Conservation (phyloP, 371 early-diverging fungal species). For the Actinomortierella ambigua region DNA sequence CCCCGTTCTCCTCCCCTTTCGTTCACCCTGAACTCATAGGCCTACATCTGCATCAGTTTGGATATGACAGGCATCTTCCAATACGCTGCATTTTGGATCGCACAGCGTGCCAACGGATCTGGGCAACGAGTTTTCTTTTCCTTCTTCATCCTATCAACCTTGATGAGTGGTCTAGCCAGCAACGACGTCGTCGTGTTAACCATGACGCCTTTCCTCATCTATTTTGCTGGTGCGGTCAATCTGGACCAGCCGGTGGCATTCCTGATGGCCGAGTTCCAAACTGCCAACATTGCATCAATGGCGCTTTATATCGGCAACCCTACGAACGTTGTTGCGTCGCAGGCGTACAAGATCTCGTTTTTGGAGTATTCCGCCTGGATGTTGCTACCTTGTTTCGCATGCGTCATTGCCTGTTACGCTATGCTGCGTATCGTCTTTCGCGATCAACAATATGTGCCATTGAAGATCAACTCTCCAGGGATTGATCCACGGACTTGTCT, state of each 20-base stretch:
- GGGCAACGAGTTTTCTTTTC: constrained; percentile 66
- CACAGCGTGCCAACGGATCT: constrained; percentile 59
- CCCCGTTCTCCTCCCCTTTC: not conserved
- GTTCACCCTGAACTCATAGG: constrained; percentile 36
- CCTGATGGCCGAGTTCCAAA: constrained; percentile 71
- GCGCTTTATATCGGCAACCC: constrained; percentile 85
- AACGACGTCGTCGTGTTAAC: constrained; percentile 87
- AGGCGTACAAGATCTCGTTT: constrained; percentile 76
- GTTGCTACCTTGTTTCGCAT: constrained; percentile 70
- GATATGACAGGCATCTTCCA: constrained; percentile 80
- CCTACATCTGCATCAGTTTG: constrained; percentile 84
- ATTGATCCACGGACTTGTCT: constrained; percentile 56
- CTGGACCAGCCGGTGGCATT: constrained; percentile 65
- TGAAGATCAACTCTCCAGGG: not conserved
- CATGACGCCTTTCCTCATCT: constrained; percentile 77
- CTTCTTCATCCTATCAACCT: constrained; percentile 70
- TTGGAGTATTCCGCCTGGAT: constrained; percentile 81
- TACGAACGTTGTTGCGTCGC: constrained; percentile 83
- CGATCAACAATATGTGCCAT: constrained; percentile 52
- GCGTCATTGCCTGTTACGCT: constrained; percentile 58
- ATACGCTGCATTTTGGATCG: constrained; percentile 71
- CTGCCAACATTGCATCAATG: constrained; percentile 82
- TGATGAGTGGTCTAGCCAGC: constrained; percentile 76
- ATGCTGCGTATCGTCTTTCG: constrained; percentile 57
- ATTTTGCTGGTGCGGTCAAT: constrained; percentile 68